These are phyloP conservation scores for Xylariales sp. DNA, from an alignment of 2,329 filamentous ascomycete genomes.

Conservation along the genomic window DNA sequence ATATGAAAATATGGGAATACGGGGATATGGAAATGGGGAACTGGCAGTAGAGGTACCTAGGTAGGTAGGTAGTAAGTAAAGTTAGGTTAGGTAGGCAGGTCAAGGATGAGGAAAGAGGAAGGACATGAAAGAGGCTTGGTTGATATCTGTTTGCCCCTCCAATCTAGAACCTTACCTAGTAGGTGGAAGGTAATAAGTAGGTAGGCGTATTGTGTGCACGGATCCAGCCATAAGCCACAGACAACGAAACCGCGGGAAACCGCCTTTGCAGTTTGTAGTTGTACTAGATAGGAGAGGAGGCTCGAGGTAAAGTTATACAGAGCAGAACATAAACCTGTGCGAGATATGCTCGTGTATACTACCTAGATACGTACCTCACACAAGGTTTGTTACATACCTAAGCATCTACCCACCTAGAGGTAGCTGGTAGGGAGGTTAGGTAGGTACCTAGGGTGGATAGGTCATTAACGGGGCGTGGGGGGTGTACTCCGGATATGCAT, in stretches of 20 bases:
- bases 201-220: conserved; percentile 26
- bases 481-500: no score
- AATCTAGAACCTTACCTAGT: background rate
- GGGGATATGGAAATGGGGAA: background rate
- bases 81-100: background rate
- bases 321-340: conserved; percentile 1
- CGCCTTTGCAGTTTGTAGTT: conserved; percentile 10
- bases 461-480: background rate
- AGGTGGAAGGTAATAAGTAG: background rate
- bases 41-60: background rate
- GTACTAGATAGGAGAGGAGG: background rate
- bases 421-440: background rate
- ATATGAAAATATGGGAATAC: background rate
- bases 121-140: conserved; percentile 18
- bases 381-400: no score
- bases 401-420: no score
- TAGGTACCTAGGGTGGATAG: background rate
- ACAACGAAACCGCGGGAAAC: conserved; percentile 9
- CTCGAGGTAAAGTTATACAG: conserved; percentile 4
- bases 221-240: conserved; percentile 31
- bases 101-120: conserved; percentile 7
- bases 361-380: no score
- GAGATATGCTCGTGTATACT: background rate
- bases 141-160: conserved; percentile 26
- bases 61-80: background rate